Percentiles rank a stretch among this genome's conserved stretches.
Conservation (phyloP, 208 protist species). For the Cochliopodium minus region DNA sequence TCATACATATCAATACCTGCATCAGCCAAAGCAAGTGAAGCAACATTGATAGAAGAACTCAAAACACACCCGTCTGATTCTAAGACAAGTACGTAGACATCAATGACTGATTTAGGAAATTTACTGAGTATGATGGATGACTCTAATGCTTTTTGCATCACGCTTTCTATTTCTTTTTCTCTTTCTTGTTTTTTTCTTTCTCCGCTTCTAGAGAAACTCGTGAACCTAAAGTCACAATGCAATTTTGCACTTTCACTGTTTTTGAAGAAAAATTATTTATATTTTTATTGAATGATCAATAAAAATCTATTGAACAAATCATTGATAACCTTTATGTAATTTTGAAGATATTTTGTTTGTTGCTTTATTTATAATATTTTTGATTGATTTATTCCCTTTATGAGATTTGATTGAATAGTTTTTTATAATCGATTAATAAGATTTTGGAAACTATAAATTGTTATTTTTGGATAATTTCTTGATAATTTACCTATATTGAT, state of each 20-base stretch:
- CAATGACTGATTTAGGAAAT: constrained; percentile 26
- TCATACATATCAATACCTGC: constrained; percentile 29
- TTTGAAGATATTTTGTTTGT: no score
- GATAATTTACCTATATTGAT: no score
- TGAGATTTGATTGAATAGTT: no score
- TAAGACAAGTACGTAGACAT: constrained; percentile 24
- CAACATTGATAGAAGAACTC: constrained; percentile 11
- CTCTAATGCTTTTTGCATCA: constrained; percentile 16
- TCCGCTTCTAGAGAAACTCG: constrained; percentile 7
- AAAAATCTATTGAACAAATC: no score
- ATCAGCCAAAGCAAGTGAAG: constrained; percentile 22
- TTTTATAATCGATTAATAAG: no score
- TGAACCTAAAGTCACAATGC: constrained; percentile 12
- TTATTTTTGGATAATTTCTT: no score
- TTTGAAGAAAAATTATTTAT: no score
- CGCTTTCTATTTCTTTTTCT: constrained; percentile 2
- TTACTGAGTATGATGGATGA: constrained; percentile 4
- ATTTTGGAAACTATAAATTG: no score
- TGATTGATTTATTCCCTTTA: no score
- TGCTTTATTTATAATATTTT: no score
- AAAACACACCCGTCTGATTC: constrained; percentile 15
- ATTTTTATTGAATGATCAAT: no score
- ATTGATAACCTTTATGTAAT: no score
- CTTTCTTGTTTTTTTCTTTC: neutral
- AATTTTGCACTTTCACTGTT: constrained; percentile 16